Evolutionary conservation across 306 rosid species (phyloP).

Genomic region (Gastrolobium bilobum): DNA sequence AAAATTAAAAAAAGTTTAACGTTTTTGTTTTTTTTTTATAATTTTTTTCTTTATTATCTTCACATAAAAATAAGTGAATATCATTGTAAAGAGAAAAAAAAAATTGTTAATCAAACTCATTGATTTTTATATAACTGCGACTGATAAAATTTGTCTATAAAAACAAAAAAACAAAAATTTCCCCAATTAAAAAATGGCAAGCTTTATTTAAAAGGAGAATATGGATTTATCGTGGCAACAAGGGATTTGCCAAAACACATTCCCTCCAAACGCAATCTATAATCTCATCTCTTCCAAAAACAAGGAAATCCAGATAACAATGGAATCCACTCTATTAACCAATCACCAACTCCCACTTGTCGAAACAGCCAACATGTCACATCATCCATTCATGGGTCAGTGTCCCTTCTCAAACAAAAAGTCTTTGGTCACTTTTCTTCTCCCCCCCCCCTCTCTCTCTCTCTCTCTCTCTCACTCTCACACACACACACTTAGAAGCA

Average conservation of each 20-base stretch:
- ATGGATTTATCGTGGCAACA: constrained; percentile 37
- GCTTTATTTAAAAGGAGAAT: too few species aligned
- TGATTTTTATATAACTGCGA: too few species aligned
- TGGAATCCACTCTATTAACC: constrained; percentile 63
- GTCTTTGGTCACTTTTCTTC: constrained; percentile 41
- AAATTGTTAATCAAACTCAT: too few species aligned
- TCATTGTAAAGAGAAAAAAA: too few species aligned
- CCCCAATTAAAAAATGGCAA: not conserved
- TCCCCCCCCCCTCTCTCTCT: not conserved
- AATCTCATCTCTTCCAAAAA: constrained; percentile 53
- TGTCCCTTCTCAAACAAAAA: constrained; percentile 42
- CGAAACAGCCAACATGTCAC: constrained; percentile 44
- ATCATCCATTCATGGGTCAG: constrained; percentile 50
- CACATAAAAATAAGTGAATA: too few species aligned
- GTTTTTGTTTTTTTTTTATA: too few species aligned
- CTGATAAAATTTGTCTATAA: too few species aligned
- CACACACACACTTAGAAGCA: too few species aligned
- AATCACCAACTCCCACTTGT: constrained; percentile 58
- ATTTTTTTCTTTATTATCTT: too few species aligned
- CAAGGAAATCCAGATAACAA: constrained; percentile 83
- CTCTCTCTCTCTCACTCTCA: not conserved
- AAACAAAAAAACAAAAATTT: too few species aligned
- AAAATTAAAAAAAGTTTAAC: too few species aligned
- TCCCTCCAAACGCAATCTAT: constrained; percentile 37
- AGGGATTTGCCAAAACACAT: constrained; percentile 16